Percentiles rank a stretch among this genome's conserved stretches.
These are phyloP conservation scores for Aegilops umbellulata DNA, from an alignment of 176 grass and related monocot genomes.

Conservation along the genomic window DNA sequence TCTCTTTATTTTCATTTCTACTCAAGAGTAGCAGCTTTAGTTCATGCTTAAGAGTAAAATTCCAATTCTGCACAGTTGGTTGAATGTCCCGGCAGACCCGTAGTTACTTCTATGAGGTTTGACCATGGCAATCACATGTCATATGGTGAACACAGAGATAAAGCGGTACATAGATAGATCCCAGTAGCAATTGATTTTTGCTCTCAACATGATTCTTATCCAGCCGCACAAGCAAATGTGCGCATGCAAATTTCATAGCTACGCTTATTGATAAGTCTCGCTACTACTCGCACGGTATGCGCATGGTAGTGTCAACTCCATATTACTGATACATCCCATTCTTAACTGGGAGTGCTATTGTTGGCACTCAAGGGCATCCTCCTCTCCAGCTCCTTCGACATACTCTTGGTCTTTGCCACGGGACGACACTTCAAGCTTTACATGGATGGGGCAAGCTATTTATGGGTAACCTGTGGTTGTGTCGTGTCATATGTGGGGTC, in stretches of 20 bases:
- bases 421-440: too few species aligned
- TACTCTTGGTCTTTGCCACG: neutral
- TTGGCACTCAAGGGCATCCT: neutral
- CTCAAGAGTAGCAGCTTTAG: too few species aligned
- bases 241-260: neutral
- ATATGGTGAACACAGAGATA: neutral
- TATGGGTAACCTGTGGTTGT: too few species aligned
- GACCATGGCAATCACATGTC: neutral
- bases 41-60: too few species aligned
- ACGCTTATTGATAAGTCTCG: neutral
- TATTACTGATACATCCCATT: neutral
- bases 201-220: neutral
- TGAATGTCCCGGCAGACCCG: too few species aligned
- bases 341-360: neutral
- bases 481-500: too few species aligned
- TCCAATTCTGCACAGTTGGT: too few species aligned
- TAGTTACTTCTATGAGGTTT: too few species aligned
- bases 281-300: neutral
- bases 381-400: neutral
- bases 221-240: neutral
- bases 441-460: too few species aligned
- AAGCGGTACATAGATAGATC: neutral
- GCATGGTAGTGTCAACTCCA: accelerated
- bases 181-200: neutral
- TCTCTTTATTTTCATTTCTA: too few species aligned